Percentiles rank a stretch among this genome's conserved stretches.
phyloP scores from a whole-genome alignment of 306 rosid species.

The Cicer yamashitae region DNA sequence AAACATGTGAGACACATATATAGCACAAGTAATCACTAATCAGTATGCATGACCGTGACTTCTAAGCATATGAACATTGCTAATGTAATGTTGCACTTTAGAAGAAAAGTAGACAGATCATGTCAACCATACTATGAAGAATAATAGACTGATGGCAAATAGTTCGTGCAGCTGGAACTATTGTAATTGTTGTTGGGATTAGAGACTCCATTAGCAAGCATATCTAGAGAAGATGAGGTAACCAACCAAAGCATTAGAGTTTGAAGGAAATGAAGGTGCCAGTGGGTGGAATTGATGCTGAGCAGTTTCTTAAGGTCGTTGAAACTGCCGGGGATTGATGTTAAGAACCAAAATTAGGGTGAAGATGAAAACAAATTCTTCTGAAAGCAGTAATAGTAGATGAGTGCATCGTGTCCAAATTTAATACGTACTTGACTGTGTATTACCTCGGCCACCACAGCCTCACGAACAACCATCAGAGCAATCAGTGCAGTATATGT shows the following conservation, averaged over 20 bases:
- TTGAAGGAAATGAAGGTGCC: neutral
- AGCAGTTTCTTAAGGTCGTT: neutral
- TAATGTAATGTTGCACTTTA: constrained; percentile 23
- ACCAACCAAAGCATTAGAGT: constrained; percentile 13
- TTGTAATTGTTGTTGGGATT: neutral
- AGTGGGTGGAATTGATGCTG: neutral
- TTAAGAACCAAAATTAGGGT: neutral
- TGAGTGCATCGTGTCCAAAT: neutral
- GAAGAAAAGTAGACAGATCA: constrained; percentile 32
- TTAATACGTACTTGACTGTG: neutral
- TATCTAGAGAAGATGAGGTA: neutral
- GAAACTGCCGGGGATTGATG: constrained; percentile 3
- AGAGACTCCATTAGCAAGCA: constrained; percentile 1
- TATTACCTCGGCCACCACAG: neutral
- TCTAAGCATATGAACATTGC: constrained; percentile 20
- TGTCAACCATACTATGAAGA: constrained; percentile 22
- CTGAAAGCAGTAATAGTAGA: neutral
- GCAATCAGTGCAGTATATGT: too few relatives aligned
- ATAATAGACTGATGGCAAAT: constrained; percentile 27
- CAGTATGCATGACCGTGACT: neutral
- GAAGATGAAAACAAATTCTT: neutral
- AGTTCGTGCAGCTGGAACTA: constrained; percentile 27
- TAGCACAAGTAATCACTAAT: constrained; percentile 31
- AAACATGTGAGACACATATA: constrained; percentile 37
- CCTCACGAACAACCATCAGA: neutral